Evolutionary conservation across 495 filamentous ascomycete genomes (phyloP).

Genomic region (Lasiosphaeris hirsuta): DNA sequence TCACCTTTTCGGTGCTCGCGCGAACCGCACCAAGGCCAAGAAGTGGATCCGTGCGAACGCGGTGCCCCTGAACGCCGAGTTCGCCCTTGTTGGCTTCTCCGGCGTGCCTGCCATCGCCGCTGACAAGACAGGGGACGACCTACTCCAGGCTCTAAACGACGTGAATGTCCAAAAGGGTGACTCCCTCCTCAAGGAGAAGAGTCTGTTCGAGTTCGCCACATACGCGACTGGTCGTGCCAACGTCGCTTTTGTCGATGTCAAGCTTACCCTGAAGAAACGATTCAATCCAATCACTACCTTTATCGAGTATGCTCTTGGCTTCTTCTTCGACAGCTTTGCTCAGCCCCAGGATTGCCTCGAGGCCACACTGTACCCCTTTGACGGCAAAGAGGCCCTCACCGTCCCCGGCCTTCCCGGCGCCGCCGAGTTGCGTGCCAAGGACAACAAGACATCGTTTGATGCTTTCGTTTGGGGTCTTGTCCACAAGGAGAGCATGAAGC

Average conservation of each 20-base stretch:
- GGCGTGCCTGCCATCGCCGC: slow-evolving; percentile 38
- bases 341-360: slow-evolving; percentile 67
- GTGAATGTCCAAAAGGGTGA: slow-evolving; percentile 45
- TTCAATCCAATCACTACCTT: slow-evolving; percentile 79
- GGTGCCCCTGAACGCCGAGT: slow-evolving; percentile 71
- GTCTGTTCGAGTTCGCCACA: slow-evolving; percentile 73
- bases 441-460: slow-evolving; percentile 75
- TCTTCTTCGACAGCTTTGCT: slow-evolving; percentile 72
- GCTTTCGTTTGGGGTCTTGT: slow-evolving; percentile 93
- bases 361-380: slow-evolving; percentile 78
- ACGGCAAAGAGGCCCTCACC: slow-evolving; percentile 77
- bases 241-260: slow-evolving; percentile 82
- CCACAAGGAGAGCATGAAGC: slow-evolving; percentile 90
- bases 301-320: slow-evolving; percentile 62
- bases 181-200: slow-evolving; percentile 73
- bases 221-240: slow-evolving; percentile 96
- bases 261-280: slow-evolving; percentile 77
- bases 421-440: slow-evolving; percentile 51
- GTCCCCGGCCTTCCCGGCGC: slow-evolving; percentile 59
- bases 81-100: slow-evolving; percentile 81
- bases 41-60: slow-evolving; percentile 76
- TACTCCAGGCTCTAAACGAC: slow-evolving; percentile 30
- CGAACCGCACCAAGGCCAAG: slow-evolving; percentile 75
- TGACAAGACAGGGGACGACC: slow-evolving; percentile 40
- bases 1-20: slow-evolving; percentile 76